These are phyloP conservation scores for Leptographium procerum DNA, from an alignment of 2,329 filamentous ascomycete species.

Conservation along the genomic window DNA sequence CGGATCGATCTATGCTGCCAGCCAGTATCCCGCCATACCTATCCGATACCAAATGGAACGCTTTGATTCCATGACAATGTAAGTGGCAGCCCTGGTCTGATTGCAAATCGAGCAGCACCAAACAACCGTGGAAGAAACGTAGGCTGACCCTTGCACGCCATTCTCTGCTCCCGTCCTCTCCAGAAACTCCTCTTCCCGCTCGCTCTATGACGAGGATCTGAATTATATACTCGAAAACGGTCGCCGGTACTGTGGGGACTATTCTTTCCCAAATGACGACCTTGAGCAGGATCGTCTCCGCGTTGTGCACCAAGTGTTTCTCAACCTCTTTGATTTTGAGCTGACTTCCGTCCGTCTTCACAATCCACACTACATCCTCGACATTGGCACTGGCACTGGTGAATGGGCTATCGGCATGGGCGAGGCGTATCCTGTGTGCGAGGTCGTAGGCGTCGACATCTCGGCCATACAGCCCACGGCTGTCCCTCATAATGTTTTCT, in stretches of 20 bases:
- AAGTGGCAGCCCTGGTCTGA: constrained; percentile 20
- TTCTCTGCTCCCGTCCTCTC: too few species aligned
- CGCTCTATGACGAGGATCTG: constrained; percentile 21
- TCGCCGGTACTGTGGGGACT: constrained; percentile 46
- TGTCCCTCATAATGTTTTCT: constrained; percentile 47
- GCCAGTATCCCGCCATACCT: constrained; percentile 26
- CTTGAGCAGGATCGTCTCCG: constrained; percentile 31
- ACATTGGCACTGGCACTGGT: constrained; percentile 49
- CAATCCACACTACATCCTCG: constrained; percentile 34
- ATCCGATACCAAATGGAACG: constrained; percentile 24
- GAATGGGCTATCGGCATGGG: constrained; percentile 42
- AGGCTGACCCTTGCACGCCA: not conserved
- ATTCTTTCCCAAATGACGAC: constrained; percentile 51
- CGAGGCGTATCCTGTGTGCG: constrained; percentile 39
- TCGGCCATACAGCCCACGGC: constrained; percentile 45
- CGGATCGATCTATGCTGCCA: constrained; percentile 31
- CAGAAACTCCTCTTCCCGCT: constrained; percentile 21
- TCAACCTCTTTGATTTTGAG: constrained; percentile 20
- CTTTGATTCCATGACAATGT: constrained; percentile 28
- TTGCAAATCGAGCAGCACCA: not conserved
- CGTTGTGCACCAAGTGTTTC: constrained; percentile 21
- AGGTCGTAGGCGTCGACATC: constrained; percentile 48
- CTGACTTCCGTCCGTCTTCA: constrained; percentile 23
- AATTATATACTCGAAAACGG: constrained; percentile 46
- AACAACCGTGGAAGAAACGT: not conserved